Percentiles rank a stretch among this genome's conserved stretches.
These are phyloP conservation scores for Phytomonas francai DNA, from an alignment of 208 protist genomes.

Conservation along the genomic window DNA sequence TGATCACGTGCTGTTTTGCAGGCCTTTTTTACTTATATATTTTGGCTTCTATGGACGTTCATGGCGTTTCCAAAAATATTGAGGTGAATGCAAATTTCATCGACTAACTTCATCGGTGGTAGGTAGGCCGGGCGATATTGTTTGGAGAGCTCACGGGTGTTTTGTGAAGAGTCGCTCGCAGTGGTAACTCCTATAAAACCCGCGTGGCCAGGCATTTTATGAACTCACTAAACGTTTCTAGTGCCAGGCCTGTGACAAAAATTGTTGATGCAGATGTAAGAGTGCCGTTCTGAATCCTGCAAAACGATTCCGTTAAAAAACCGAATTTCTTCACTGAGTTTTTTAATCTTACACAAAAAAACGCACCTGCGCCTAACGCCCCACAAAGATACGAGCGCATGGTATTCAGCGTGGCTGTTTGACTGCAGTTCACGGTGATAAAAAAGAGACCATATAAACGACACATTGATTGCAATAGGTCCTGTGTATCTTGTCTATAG, in stretches of 20 bases:
- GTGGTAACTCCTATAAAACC: constrained; percentile 37
- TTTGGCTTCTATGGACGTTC: no score
- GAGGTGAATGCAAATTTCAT: constrained; percentile 38
- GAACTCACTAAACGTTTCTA: constrained; percentile 19
- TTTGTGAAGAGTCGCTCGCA: constrained; percentile 10
- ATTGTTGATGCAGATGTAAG: constrained; percentile 6
- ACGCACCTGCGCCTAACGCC: constrained; percentile 42
- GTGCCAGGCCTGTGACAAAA: constrained; percentile 15
- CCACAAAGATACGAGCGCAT: constrained; percentile 44
- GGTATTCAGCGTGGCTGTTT: constrained; percentile 21
- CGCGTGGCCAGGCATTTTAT: constrained; percentile 17
- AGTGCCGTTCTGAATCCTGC: constrained; percentile 3
- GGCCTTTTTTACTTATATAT: no score
- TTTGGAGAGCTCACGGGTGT: constrained; percentile 26
- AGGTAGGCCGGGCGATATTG: constrained; percentile 47
- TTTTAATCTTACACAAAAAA: constrained; percentile 41
- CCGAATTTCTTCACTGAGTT: constrained; percentile 6
- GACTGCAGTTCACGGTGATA: constrained; percentile 42
- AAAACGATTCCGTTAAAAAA: constrained; percentile 14
- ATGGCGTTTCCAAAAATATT: constrained; percentile 28
- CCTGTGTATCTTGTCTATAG: neutral
- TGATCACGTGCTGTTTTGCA: no score
- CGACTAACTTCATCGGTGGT: constrained; percentile 20
- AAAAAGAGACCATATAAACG: constrained; percentile 52
- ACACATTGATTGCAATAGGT: neutral